These are phyloP conservation scores for Termitomyces titanicus DNA, from an alignment of 768 basidiomycete species.

Conservation along the genomic window DNA sequence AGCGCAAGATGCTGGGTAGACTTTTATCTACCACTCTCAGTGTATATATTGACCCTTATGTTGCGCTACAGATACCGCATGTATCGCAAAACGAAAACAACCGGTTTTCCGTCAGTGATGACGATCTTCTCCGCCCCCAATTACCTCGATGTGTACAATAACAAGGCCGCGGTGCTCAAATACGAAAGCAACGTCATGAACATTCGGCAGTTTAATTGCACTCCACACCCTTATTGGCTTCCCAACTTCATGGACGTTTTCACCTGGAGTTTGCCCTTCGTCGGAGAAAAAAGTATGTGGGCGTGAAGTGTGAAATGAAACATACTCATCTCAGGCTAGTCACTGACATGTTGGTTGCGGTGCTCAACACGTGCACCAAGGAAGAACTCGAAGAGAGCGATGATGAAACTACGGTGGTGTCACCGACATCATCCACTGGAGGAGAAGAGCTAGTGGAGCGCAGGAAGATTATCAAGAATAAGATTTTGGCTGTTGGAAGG, in stretches of 20 bases:
- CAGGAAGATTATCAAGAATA: slow-evolving; percentile 93
- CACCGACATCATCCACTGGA: slow-evolving; percentile 36
- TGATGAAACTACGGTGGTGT: slow-evolving; percentile 43
- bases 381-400: slow-evolving; percentile 92
- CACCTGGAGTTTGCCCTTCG: slow-evolving; percentile 98
- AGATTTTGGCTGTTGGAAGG: slow-evolving; percentile 95
- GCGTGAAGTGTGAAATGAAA: background rate
- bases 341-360: slow-evolving; percentile 97
- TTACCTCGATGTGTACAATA: slow-evolving; percentile 98
- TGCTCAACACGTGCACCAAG: slow-evolving; percentile 92
- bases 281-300: slow-evolving; percentile 90
- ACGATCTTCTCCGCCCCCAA: slow-evolving; percentile 99
- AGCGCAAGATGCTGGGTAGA: slow-evolving; percentile 96
- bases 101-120: slow-evolving; percentile 99
- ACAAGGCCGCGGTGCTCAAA: slow-evolving; percentile 98
- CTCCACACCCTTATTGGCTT: slow-evolving; percentile 95
- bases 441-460: slow-evolving; percentile 67
- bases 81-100: slow-evolving; percentile 98
- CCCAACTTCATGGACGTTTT: slow-evolving; percentile 99
- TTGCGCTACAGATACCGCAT: slow-evolving; percentile 75
- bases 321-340: slow-evolving; percentile 43
- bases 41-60: background rate
- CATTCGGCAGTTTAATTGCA: slow-evolving; percentile 96
- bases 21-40: background rate
- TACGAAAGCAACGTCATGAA: slow-evolving; percentile 99